Conservation (phyloP, 2,329 filamentous ascomycete genomes). For the Xylaria sp. region DNA sequence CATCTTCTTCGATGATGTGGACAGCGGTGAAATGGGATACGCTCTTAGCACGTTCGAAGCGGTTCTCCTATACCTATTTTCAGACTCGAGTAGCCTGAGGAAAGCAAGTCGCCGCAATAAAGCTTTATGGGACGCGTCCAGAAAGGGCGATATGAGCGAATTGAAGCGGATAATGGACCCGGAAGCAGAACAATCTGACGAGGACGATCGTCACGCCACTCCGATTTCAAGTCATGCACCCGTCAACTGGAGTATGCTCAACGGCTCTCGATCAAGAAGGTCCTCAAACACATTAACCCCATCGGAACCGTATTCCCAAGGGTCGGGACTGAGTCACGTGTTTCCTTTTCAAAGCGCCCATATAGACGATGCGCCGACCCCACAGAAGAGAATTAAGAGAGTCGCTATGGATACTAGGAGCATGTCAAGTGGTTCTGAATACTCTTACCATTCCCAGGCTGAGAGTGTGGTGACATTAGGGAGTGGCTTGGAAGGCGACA, state of each 20-base stretch:
- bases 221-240: constrained; percentile 50
- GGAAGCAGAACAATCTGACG: constrained; percentile 51
- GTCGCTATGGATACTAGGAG: constrained; percentile 91
- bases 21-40: constrained; percentile 94
- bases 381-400: constrained; percentile 66
- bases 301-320: constrained; percentile 57
- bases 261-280: constrained; percentile 47
- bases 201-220: constrained; percentile 42
- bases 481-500: constrained; percentile 80
- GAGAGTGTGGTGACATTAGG: constrained; percentile 75
- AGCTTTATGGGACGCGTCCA: constrained; percentile 83
- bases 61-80: constrained; percentile 82
- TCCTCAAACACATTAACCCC: constrained; percentile 47
- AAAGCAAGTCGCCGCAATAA: constrained; percentile 86
- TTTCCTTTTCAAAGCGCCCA: constrained; percentile 81
- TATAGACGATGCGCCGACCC: constrained; percentile 41
- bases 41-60: constrained; percentile 95
- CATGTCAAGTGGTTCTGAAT: constrained; percentile 81
- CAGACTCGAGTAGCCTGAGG: constrained; percentile 79
- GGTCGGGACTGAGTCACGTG: constrained; percentile 74
- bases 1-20: constrained; percentile 96
- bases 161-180: constrained; percentile 82
- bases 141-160: constrained; percentile 73
- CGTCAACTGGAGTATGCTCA: constrained; percentile 50
- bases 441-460: constrained; percentile 80